These are phyloP conservation scores for Jatropha podagrica DNA, from an alignment of 441 rosid species.

Conservation along the genomic window DNA sequence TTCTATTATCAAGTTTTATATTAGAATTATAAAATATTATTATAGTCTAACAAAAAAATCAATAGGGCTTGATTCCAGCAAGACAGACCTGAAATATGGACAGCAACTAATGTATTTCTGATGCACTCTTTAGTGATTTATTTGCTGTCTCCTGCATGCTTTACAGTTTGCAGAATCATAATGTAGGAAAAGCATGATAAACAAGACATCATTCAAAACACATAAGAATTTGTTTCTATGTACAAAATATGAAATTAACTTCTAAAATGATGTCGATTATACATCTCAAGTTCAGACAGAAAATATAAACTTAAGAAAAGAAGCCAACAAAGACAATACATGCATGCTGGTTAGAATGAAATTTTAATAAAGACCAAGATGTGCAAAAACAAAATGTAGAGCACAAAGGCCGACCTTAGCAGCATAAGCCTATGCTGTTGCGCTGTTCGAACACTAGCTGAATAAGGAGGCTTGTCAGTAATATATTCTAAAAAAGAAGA, in stretches of 20 bases:
- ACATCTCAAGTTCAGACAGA: slow-evolving; percentile 3
- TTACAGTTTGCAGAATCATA: not conserved
- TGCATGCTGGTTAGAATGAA: slow-evolving; percentile 58
- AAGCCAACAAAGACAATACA: not conserved
- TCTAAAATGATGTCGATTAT: slow-evolving; percentile 1
- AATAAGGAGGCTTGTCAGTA: slow-evolving; percentile 60
- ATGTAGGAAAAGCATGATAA: not conserved
- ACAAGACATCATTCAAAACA: not conserved
- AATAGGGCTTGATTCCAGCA: not conserved
- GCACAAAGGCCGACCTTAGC: slow-evolving; percentile 80
- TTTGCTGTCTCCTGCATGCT: too few species aligned
- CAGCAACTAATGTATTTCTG: not conserved
- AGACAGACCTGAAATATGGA: not conserved
- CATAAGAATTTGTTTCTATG: not conserved
- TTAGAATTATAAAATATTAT: not conserved
- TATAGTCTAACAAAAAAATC: not conserved
- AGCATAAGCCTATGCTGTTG: slow-evolving; percentile 65
- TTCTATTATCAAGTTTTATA: too few species aligned
- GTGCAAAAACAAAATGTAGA: slow-evolving; percentile 73
- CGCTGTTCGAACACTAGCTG: slow-evolving; percentile 49
- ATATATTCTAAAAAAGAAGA: slow-evolving; percentile 48
- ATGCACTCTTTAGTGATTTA: too few species aligned
- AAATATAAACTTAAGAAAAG: not conserved
- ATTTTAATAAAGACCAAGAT: slow-evolving; percentile 78
- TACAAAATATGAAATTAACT: not conserved